phyloP scores from a whole-genome alignment of 2,329 filamentous ascomycete genomes.

The Botryosphaeria dothidea region DNA sequence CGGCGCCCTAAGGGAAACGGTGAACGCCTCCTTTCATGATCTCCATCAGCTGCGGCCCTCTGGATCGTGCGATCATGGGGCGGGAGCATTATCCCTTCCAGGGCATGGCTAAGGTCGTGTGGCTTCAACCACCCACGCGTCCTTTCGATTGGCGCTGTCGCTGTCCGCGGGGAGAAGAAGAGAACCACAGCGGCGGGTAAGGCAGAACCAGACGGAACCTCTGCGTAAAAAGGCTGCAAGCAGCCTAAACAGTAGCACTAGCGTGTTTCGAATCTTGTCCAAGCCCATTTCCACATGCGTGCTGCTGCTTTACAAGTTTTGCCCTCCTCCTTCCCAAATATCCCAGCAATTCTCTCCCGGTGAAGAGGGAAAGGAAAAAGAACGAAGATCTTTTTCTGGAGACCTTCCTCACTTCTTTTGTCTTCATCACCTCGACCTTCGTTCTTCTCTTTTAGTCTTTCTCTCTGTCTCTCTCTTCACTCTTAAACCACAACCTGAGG shows the following conservation, averaged over 20 bases:
- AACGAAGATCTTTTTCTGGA: background rate
- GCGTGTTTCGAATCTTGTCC: conserved; percentile 1
- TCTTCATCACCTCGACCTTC: background rate
- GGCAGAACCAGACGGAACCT: background rate
- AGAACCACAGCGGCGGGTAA: background rate
- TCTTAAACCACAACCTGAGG: background rate
- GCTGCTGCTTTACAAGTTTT: background rate
- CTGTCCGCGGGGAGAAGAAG: background rate
- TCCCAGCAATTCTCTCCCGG: background rate
- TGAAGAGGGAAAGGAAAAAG: background rate
- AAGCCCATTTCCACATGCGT: background rate
- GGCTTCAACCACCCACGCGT: background rate
- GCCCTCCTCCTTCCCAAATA: background rate
- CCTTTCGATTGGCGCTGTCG: background rate
- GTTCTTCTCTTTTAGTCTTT: background rate
- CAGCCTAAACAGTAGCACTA: background rate
- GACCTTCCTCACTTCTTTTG: background rate
- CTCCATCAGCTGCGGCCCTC: background rate
- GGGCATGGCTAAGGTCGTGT: background rate
- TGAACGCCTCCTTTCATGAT: background rate
- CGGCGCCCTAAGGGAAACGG: background rate
- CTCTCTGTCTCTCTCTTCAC: background rate
- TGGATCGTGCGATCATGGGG: conserved; percentile 1
- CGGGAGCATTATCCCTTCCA: conserved; percentile 4
- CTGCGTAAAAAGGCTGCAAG: background rate